Conservation (phyloP, 2,329 filamentous ascomycete genomes). For the Trichoderma sp. region DNA sequence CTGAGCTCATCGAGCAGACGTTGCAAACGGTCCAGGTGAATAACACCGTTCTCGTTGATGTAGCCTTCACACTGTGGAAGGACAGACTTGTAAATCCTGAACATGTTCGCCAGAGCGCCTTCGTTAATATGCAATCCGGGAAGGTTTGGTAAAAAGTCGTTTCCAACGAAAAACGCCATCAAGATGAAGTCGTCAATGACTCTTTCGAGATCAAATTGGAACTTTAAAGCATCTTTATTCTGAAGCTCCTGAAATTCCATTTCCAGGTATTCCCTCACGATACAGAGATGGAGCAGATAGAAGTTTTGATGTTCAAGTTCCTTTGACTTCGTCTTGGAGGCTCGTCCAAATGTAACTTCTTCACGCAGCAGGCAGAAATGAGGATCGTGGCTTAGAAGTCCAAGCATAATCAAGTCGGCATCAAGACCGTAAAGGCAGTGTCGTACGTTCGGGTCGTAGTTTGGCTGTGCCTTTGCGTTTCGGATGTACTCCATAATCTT, state of each 20-base stretch:
- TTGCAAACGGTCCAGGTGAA: constrained; percentile 80
- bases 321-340: constrained; percentile 86
- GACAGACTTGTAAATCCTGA: constrained; percentile 90
- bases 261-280: constrained; percentile 95
- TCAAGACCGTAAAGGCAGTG: constrained; percentile 98
- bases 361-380: constrained; percentile 97
- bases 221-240: constrained; percentile 69
- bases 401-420: constrained; percentile 98
- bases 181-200: constrained; percentile 99
- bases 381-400: constrained; percentile 93
- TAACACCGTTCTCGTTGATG: constrained; percentile 92
- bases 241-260: constrained; percentile 95
- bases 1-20: constrained; percentile 81
- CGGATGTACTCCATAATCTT: constrained; percentile 99
- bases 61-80: constrained; percentile 88
- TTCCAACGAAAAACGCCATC: constrained; percentile 99
- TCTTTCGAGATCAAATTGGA: constrained; percentile 89
- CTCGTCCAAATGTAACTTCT: constrained; percentile 94
- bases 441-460: constrained; percentile 89
- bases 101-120: constrained; percentile 95
- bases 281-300: constrained; percentile 94
- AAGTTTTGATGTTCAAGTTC: constrained; percentile 99
- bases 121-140: constrained; percentile 98
- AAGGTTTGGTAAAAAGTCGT: constrained; percentile 97
- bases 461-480: constrained; percentile 91